These are phyloP conservation scores for Quercus bicolor DNA, from an alignment of 306 rosid genomes.

Conservation along the genomic window DNA sequence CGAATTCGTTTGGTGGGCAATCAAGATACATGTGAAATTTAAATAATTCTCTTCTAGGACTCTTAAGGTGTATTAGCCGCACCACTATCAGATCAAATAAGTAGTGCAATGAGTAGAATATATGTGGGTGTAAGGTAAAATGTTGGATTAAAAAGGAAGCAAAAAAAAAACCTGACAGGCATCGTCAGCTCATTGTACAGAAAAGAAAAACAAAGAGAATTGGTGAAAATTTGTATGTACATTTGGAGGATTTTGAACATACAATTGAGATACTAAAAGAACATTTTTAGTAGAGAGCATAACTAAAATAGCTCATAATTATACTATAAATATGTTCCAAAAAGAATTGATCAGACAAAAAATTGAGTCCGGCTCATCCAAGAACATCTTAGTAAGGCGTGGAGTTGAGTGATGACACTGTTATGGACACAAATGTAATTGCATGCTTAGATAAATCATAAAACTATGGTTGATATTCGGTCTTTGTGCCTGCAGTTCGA, in stretches of 20 bases:
- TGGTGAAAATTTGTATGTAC: background rate
- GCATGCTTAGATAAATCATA: background rate
- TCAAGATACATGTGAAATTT: background rate
- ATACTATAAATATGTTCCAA: background rate
- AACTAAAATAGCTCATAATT: background rate
- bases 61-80: background rate
- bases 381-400: background rate
- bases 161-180: background rate
- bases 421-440: background rate
- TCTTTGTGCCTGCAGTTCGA: background rate
- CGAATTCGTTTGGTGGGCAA: background rate
- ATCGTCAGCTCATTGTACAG: background rate
- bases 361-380: background rate
- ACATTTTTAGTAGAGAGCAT: background rate
- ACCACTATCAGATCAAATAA: background rate
- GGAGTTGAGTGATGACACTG: background rate
- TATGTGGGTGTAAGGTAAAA: background rate
- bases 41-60: background rate
- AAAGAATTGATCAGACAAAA: background rate
- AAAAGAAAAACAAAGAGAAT: background rate
- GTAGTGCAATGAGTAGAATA: background rate
- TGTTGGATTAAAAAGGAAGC: background rate
- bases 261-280: background rate
- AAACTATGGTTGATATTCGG: background rate
- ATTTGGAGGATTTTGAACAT: background rate